Evolutionary conservation across 306 rosid genomes (phyloP).

Genomic region (Rosa lucieae): DNA sequence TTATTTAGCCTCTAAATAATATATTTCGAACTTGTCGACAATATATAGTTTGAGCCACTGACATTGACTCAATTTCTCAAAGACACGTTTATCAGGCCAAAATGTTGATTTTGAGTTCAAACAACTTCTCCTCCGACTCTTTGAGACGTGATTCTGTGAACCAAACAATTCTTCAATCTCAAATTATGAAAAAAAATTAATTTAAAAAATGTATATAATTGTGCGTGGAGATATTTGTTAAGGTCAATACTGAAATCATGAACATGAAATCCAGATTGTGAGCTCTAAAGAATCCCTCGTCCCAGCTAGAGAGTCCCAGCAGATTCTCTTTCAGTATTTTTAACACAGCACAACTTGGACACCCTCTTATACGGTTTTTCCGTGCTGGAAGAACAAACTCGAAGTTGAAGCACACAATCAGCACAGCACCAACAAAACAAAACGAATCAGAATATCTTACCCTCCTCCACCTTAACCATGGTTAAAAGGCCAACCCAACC

Average conservation of each 20-base stretch:
- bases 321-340: not conserved
- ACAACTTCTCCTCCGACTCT: no score
- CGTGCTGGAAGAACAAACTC: conserved; percentile 23
- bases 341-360: not conserved
- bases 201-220: not conserved
- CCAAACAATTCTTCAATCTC: not conserved
- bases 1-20: no score
- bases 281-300: not conserved
- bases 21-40: no score
- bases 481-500: not conserved
- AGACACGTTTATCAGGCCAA: no score
- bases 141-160: not conserved
- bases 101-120: no score
- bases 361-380: not conserved
- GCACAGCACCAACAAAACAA: not conserved
- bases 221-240: not conserved
- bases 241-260: not conserved
- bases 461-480: not conserved
- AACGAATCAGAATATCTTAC: conserved; percentile 21
- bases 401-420: conserved; percentile 3
- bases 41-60: no score
- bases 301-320: conserved; percentile 18
- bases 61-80: no score
- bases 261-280: not conserved
- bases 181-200: not conserved